Evolutionary conservation across 768 basidiomycete genomes (phyloP).

Genomic region (Pleurotus pulmonarius): DNA sequence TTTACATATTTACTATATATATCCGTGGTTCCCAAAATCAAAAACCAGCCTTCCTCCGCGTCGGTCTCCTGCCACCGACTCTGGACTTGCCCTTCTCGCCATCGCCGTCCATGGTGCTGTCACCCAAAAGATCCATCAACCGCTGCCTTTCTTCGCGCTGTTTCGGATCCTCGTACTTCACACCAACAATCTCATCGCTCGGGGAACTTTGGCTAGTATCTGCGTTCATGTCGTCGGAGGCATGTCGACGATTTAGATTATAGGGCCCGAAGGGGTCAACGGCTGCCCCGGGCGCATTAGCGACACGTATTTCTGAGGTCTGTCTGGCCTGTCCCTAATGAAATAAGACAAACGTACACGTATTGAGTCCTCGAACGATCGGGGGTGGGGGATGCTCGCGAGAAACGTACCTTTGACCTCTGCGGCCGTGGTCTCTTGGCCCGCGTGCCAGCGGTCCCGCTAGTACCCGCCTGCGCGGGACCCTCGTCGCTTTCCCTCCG

Average conservation of each 20-base stretch:
- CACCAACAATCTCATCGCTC: slow-evolving; percentile 45
- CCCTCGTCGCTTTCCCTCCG: slow-evolving; percentile 45
- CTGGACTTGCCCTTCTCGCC: neutral
- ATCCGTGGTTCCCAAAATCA: neutral
- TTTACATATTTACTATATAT: too few relatives aligned
- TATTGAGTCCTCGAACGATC: neutral
- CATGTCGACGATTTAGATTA: slow-evolving; percentile 19
- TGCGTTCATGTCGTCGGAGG: slow-evolving; percentile 25
- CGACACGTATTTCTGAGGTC: slow-evolving; percentile 27
- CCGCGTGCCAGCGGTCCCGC: slow-evolving; percentile 12
- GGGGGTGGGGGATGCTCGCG: neutral
- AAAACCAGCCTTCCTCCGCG: neutral
- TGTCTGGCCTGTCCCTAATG: slow-evolving; percentile 35
- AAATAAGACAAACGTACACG: neutral
- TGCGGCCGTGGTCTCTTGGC: slow-evolving; percentile 37
- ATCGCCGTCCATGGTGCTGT: neutral
- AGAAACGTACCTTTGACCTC: slow-evolving; percentile 25
- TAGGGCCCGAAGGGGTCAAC: slow-evolving; percentile 17
- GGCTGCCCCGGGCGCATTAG: slow-evolving; percentile 12
- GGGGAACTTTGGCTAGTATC: slow-evolving; percentile 17
- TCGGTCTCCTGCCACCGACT: neutral
- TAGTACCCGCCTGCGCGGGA: slow-evolving; percentile 14
- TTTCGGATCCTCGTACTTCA: slow-evolving; percentile 67
- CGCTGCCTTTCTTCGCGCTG: slow-evolving; percentile 56
- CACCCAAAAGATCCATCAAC: slow-evolving; percentile 47